These are phyloP conservation scores for Cyclotella kingstonii DNA, from an alignment of 108 stramenopile species.

Conservation along the genomic window DNA sequence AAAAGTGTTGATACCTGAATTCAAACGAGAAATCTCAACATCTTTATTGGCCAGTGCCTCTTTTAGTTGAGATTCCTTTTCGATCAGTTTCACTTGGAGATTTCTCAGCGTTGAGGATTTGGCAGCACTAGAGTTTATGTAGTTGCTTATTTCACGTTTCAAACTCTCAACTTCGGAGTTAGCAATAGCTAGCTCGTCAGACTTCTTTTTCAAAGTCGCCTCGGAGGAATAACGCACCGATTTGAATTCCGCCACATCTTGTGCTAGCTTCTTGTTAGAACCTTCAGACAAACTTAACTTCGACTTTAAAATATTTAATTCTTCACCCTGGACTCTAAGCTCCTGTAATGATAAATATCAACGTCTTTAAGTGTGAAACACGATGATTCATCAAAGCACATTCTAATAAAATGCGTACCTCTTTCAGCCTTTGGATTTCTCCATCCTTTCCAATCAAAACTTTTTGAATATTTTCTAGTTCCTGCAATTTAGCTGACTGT, in stretches of 20 bases:
- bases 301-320: slow-evolving; percentile 18
- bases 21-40: slow-evolving; percentile 15
- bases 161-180: slow-evolving; percentile 32
- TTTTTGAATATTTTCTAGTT: slow-evolving; percentile 9
- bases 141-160: slow-evolving; percentile 9
- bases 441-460: slow-evolving; percentile 10
- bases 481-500: slow-evolving; percentile 16
- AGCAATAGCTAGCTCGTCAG: slow-evolving; percentile 12
- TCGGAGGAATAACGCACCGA: slow-evolving; percentile 20
- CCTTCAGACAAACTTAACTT: slow-evolving; percentile 14
- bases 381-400: too few species aligned
- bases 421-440: slow-evolving; percentile 27
- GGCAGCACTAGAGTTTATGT: slow-evolving; percentile 7
- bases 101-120: slow-evolving; percentile 11
- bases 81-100: slow-evolving; percentile 18
- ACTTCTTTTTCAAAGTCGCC: slow-evolving; percentile 11
- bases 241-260: slow-evolving; percentile 26
- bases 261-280: slow-evolving; percentile 22
- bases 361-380: too few species aligned
- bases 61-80: slow-evolving; percentile 6
- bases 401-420: slow-evolving; percentile 1
- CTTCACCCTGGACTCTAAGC: slow-evolving; percentile 12
- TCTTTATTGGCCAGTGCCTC: slow-evolving; percentile 5
- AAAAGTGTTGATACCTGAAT: slow-evolving; percentile 8
- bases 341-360: slow-evolving; percentile 8